Conservation (phyloP, 352 stramenopile genomes). For the Phytophthora crassamura region DNA sequence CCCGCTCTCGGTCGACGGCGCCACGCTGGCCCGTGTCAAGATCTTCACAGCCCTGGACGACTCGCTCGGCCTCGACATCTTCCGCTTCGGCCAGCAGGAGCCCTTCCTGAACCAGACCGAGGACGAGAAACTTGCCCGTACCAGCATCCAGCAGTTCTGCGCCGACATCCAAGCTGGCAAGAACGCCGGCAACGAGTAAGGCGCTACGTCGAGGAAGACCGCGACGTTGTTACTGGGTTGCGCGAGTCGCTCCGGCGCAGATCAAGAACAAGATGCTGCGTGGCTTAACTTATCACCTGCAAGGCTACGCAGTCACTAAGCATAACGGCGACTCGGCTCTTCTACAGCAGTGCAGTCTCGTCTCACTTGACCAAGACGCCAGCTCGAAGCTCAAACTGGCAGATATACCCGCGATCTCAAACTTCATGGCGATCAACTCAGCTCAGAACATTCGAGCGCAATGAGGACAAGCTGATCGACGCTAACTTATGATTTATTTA, state of each 20-base stretch:
- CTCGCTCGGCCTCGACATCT: conserved; percentile 87
- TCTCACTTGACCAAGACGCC: not conserved
- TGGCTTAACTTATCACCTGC: conserved; percentile 49
- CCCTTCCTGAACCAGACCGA: conserved; percentile 68
- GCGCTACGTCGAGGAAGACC: conserved; percentile 59
- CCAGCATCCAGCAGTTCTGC: conserved; percentile 72
- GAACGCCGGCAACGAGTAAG: conserved; percentile 52
- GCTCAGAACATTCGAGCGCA: conserved; percentile 18
- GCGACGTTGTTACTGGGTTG: conserved; percentile 61
- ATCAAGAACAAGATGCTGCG: conserved; percentile 52
- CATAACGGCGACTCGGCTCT: conserved; percentile 2
- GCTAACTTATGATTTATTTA: no score
- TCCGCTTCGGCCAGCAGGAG: conserved; percentile 83
- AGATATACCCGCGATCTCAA: not conserved
- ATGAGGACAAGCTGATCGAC: conserved; percentile 6
- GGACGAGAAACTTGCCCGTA: conserved; percentile 62
- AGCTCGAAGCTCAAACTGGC: not conserved
- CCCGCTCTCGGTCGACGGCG: conserved; percentile 68
- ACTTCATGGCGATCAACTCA: conserved; percentile 6
- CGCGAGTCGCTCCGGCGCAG: conserved; percentile 53
- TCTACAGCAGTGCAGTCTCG: not conserved
- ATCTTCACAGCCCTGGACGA: conserved; percentile 91
- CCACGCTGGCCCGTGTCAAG: conserved; percentile 85
- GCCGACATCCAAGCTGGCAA: conserved; percentile 81
- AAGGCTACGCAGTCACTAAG: conserved; percentile 63